A percentile compares a stretch with the other conserved stretches of the same genome.
phyloP scores from a whole-genome alignment of 352 stramenopile species.

The Paralagenidium karlingii region DNA sequence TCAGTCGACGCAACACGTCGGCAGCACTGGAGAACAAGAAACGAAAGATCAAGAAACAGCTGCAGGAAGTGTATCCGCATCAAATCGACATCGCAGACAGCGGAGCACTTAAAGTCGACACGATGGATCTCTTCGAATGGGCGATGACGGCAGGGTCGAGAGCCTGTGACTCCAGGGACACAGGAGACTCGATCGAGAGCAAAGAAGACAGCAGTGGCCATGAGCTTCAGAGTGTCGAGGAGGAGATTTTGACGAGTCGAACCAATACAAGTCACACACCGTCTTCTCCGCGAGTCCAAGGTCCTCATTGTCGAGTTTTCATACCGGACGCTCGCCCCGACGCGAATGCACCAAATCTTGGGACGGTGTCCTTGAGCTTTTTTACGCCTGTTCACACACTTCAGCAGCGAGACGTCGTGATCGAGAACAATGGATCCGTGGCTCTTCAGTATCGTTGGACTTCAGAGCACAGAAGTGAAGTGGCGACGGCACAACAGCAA shows the following conservation, averaged over 20 bases:
- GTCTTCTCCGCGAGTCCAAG: too few relatives aligned
- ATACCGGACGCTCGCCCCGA: background rate
- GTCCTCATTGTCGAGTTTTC: too few relatives aligned
- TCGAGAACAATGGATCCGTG: conserved; percentile 39
- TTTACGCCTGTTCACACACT: conserved; percentile 20
- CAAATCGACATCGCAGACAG: background rate
- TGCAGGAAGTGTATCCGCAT: conserved; percentile 14
- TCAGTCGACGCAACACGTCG: too few relatives aligned
- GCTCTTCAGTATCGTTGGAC: conserved; percentile 50
- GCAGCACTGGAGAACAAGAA: conserved; percentile 47
- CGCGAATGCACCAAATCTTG: conserved; percentile 1
- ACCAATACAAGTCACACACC: too few relatives aligned
- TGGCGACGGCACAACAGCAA: background rate
- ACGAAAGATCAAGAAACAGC: conserved; percentile 46
- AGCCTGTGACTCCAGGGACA: background rate
- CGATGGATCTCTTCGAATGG: conserved; percentile 61
- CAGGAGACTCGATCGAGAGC: background rate
- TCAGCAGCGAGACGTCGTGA: conserved; percentile 19
- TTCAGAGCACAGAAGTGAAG: conserved; percentile 1
- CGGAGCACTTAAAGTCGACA: conserved; percentile 36
- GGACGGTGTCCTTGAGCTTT: conserved; percentile 21
- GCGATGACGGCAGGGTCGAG: conserved; percentile 4
- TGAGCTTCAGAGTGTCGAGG: background rate
- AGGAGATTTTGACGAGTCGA: background rate
- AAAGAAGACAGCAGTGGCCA: background rate